These are phyloP conservation scores for Acacia pycnantha DNA, from an alignment of 331 rosid genomes.

Conservation along the genomic window DNA sequence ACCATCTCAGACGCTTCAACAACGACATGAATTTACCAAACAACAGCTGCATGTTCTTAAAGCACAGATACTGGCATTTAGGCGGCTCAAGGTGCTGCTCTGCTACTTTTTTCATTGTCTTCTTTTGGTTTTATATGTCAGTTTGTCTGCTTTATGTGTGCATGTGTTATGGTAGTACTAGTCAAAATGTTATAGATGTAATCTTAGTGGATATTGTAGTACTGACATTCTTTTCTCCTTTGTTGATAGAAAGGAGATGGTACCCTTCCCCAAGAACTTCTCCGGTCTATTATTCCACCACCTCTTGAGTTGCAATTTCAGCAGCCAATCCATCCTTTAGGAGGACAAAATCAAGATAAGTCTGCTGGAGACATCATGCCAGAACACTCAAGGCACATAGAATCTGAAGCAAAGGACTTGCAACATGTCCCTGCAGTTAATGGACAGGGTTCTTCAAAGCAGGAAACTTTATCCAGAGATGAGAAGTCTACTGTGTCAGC, in stretches of 20 bases:
- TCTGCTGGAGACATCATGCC: constrained; percentile 56
- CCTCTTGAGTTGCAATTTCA: constrained; percentile 71
- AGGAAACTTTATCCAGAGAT: constrained; percentile 63
- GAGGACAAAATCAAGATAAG: constrained; percentile 62
- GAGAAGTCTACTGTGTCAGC: constrained; percentile 58
- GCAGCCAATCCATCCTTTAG: constrained; percentile 55
- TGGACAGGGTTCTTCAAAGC: constrained; percentile 54
- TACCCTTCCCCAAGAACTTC: constrained; percentile 93
- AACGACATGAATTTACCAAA: constrained; percentile 68
- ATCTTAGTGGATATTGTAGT: constrained; percentile 14
- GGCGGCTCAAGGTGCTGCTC: constrained; percentile 83
- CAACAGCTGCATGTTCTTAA: constrained; percentile 96
- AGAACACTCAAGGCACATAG: constrained; percentile 53
- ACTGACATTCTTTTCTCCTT: constrained; percentile 30
- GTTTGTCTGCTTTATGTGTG: constrained; percentile 5
- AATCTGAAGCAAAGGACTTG: constrained; percentile 61
- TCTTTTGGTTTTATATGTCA: neutral
- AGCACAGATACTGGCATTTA: constrained; percentile 96
- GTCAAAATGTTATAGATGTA: constrained; percentile 9
- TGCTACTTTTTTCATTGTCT: constrained; percentile 19
- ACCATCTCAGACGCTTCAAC: constrained; percentile 61
- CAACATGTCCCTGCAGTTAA: constrained; percentile 47
- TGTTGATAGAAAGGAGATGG: constrained; percentile 93
- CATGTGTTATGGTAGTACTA: neutral
- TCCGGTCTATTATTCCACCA: constrained; percentile 90